These are phyloP conservation scores for Calocybe indica DNA, from an alignment of 768 basidiomycete species.

Conservation along the genomic window DNA sequence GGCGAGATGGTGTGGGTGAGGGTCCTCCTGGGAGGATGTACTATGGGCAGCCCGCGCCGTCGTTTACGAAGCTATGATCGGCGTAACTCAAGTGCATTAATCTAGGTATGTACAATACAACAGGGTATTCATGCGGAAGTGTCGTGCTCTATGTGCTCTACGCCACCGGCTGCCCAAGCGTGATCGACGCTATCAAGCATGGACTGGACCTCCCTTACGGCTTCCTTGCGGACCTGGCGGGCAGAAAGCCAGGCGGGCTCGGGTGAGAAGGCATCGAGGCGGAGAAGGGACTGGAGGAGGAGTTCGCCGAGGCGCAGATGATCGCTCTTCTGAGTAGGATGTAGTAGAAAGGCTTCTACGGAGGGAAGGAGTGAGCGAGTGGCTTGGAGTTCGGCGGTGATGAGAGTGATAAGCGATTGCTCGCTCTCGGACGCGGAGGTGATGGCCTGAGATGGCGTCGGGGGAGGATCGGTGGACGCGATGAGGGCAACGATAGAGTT, in stretches of 20 bases:
- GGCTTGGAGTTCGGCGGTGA: slow-evolving; percentile 46
- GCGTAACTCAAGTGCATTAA: not conserved
- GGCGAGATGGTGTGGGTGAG: slow-evolving; percentile 24
- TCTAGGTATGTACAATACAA: not conserved
- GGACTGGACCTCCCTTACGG: slow-evolving; percentile 80
- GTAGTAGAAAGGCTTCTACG: slow-evolving; percentile 49
- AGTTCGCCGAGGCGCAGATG: slow-evolving; percentile 69
- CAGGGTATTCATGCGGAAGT: not conserved
- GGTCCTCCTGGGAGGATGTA: slow-evolving; percentile 7
- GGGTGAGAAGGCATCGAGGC: slow-evolving; percentile 75
- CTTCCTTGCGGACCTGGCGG: slow-evolving; percentile 74
- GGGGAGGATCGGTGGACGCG: slow-evolving; percentile 31
- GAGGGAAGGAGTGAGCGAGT: slow-evolving; percentile 52
- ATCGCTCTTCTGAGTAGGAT: slow-evolving; percentile 26
- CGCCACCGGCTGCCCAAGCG: slow-evolving; percentile 41
- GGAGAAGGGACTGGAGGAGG: slow-evolving; percentile 80
- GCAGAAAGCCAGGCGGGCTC: slow-evolving; percentile 76
- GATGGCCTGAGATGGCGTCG: slow-evolving; percentile 18
- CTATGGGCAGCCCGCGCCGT: too few relatives aligned
- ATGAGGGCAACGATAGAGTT: slow-evolving; percentile 71
- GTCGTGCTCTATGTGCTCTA: not conserved
- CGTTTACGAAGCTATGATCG: not conserved
- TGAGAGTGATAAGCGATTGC: slow-evolving; percentile 42
- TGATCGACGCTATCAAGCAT: slow-evolving; percentile 77
- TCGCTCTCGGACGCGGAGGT: slow-evolving; percentile 35